A percentile compares a stretch with the other conserved stretches of the same genome.
phyloP scores from a whole-genome alignment of 345 rosid species.

The Eucalyptus grandis region DNA sequence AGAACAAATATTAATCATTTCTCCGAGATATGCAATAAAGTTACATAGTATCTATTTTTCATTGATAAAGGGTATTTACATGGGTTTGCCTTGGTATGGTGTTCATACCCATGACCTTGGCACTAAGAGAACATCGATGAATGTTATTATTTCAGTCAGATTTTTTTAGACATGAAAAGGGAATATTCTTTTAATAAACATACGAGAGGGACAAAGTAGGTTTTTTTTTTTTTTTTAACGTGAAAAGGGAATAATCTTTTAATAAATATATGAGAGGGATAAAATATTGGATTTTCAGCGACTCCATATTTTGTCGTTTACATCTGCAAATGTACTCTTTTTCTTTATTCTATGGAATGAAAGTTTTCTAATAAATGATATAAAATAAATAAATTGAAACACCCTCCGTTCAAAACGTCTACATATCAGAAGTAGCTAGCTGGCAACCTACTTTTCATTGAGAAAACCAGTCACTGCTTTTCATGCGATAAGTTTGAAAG shows the following conservation, averaged over 20 bases:
- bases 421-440: neutral
- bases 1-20: too few species aligned
- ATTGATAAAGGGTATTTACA: too few species aligned
- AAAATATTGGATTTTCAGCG: neutral
- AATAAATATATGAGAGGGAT: neutral
- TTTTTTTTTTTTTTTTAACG: neutral
- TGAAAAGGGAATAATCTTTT: neutral
- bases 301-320: neutral
- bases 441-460: neutral
- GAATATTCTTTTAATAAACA: neutral
- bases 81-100: too few species aligned
- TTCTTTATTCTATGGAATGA: neutral
- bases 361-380: neutral
- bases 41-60: too few species aligned
- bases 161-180: too few species aligned
- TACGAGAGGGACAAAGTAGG: neutral
- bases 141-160: too few species aligned
- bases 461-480: neutral
- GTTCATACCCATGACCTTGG: neutral
- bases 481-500: neutral
- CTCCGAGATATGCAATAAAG: too few species aligned
- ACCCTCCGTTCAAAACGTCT: neutral
- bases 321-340: neutral
- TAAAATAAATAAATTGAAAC: neutral
- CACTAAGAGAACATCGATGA: too few species aligned